Evolutionary conservation across 1,284 basidiomycete genomes (phyloP), one percentile per base, ranked within the genome.

Genomic region (Hortiboletus rubellus): DNA sequence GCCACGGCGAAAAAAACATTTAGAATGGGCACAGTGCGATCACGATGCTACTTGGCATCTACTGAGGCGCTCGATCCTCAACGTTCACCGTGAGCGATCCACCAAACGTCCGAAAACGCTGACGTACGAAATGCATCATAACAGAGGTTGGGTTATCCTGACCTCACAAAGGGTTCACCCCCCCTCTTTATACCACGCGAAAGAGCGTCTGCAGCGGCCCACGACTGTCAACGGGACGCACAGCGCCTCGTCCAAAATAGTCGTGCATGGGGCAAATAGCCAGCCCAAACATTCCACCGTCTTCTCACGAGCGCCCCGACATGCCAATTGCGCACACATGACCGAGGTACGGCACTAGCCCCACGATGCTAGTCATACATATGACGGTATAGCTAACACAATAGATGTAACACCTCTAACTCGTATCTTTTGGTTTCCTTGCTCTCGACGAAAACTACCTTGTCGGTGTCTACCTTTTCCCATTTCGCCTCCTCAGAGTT

Each of bases 31-130:
- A 53, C 50, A 15, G 15, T 15, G 15, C 36, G 15, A 36, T 12
- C 31, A 34, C 53, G 34, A 53, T 22, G 7, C 11, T 7, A 34
- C 30, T 41, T 64, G 2, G 56, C 63, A 64, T 6, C 63, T 65
- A 41, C 38, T 0, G n/a, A 11, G 41, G 22, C 41, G 22, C 22
- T 42, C 18, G 12, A 22, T 42, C 41, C 11, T 42, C 41, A 15
- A 30, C 7, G 55, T 33, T 51, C 4, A 36, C 45, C 18, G 18
- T 18, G 18, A 18, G 18, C 18, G 18, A 18, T 18, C 18, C 18
- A 22, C 9, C 14, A 8, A n/a, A 43, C 6, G 30, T 17, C 7
- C 2, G 2, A 37, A 11, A n/a, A 7, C 5, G 40, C 5, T 9
- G 24, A 15, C 49, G 7, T 45, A 50, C 49, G 40, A 43, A 50